These are phyloP conservation scores for Bipolaris sorokiniana DNA, from an alignment of 2,329 filamentous ascomycete species.

Conservation along the genomic window DNA sequence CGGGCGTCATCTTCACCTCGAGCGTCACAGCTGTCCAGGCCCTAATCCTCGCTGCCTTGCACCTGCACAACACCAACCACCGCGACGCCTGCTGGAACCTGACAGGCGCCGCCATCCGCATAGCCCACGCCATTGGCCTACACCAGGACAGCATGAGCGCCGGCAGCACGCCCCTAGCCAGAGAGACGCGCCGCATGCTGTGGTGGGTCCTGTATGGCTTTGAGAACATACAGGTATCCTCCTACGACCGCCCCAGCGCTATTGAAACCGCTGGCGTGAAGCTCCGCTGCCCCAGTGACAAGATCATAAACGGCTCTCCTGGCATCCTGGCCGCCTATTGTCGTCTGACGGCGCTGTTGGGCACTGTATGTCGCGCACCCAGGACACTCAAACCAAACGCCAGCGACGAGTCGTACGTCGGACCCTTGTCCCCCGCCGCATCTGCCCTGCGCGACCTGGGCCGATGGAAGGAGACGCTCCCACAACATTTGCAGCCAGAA, in stretches of 20 bases:
- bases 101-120: conserved; percentile 52
- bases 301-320: conserved; percentile 45
- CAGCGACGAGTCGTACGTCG: conserved; percentile 48
- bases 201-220: conserved; percentile 61
- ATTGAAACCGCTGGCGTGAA: conserved; percentile 48
- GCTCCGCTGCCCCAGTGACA: conserved; percentile 47
- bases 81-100: conserved; percentile 55
- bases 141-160: conserved; percentile 51
- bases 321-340: conserved; percentile 51
- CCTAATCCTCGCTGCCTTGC: conserved; percentile 51
- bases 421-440: conserved; percentile 49
- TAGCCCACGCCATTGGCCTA: conserved; percentile 54
- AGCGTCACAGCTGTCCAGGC: conserved; percentile 52
- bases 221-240: conserved; percentile 55
- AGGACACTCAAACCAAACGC: conserved; percentile 38
- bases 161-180: conserved; percentile 42
- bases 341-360: conserved; percentile 47
- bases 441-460: conserved; percentile 49
- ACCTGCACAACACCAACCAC: conserved; percentile 56
- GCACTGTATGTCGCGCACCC: conserved; percentile 48
- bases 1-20: conserved; percentile 53
- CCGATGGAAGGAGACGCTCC: conserved; percentile 49
- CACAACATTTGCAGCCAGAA: conserved; percentile 47
- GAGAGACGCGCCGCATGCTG: conserved; percentile 57
- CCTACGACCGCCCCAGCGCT: conserved; percentile 54